A percentile compares a stretch with the other conserved stretches of the same genome.
Conservation (phyloP, 2,329 filamentous ascomycete species). For the Allantophomopsis lycopodina region DNA sequence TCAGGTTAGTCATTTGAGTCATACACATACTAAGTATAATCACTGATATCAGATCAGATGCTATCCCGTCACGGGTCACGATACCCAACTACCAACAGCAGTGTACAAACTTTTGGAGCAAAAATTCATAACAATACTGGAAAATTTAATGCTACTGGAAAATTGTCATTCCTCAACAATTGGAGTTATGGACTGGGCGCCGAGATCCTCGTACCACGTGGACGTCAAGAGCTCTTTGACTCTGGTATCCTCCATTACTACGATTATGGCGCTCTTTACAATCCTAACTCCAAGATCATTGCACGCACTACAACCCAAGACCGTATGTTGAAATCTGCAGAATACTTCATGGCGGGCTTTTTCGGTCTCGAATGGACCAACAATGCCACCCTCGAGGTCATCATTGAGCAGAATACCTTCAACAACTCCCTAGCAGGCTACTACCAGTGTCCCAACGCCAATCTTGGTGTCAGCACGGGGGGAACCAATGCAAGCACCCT, state of each 20-base stretch:
- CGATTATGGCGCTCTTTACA: slow-evolving; percentile 40
- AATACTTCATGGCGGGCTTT: slow-evolving; percentile 69
- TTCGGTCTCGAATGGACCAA: slow-evolving; percentile 63
- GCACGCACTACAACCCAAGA: slow-evolving; percentile 64
- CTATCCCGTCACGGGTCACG: slow-evolving; percentile 60
- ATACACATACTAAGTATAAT: too few relatives aligned
- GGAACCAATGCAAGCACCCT: slow-evolving; percentile 37
- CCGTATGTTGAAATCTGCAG: slow-evolving; percentile 59
- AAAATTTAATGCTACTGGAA: slow-evolving; percentile 39
- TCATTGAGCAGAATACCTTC: slow-evolving; percentile 48
- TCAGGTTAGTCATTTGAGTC: slow-evolving; percentile 20
- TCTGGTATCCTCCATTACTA: slow-evolving; percentile 60
- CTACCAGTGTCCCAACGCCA: slow-evolving; percentile 49
- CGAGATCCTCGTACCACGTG: slow-evolving; percentile 60
- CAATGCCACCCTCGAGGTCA: slow-evolving; percentile 59
- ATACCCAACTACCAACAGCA: slow-evolving; percentile 51
- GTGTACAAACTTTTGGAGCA: slow-evolving; percentile 38
- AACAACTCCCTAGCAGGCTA: slow-evolving; percentile 63
- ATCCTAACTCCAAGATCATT: slow-evolving; percentile 59
- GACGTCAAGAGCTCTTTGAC: slow-evolving; percentile 60
- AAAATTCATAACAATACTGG: slow-evolving; percentile 40
- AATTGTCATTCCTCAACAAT: slow-evolving; percentile 50
- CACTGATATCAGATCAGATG: slow-evolving; percentile 31
- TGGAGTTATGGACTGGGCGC: slow-evolving; percentile 58
- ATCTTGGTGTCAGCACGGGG: slow-evolving; percentile 26